phyloP scores from a whole-genome alignment of 805 yeast genomes.

The Starmera pachycereana region DNA sequence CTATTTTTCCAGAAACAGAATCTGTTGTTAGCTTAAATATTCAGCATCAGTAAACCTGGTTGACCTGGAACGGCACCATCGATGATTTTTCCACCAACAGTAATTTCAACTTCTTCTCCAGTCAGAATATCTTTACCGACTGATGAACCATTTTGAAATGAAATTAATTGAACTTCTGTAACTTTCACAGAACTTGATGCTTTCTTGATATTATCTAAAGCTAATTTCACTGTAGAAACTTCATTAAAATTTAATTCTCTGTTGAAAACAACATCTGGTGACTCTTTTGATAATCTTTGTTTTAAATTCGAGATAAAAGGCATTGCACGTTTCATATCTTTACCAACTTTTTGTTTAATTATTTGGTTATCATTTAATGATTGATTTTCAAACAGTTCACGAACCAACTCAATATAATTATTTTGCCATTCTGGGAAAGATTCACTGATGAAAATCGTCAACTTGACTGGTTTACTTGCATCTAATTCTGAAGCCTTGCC shows the following conservation, averaged over 20 bases:
- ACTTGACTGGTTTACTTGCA: constrained; percentile 55
- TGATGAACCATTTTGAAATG: constrained; percentile 52
- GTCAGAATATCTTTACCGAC: constrained; percentile 57
- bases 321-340: constrained; percentile 97
- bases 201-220: constrained; percentile 45
- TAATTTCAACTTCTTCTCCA: constrained; percentile 59
- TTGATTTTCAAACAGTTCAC: constrained; percentile 59
- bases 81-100: constrained; percentile 51
- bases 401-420: constrained; percentile 68
- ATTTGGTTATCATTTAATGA: constrained; percentile 54
- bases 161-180: constrained; percentile 46
- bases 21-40: constrained; percentile 23
- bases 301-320: constrained; percentile 86
- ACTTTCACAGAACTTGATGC: constrained; percentile 54
- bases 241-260: constrained; percentile 83
- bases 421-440: constrained; percentile 93
- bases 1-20: too few species aligned
- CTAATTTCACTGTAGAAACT: constrained; percentile 48
- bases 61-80: constrained; percentile 87
- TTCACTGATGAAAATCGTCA: constrained; percentile 64
- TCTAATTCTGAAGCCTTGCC: constrained; percentile 73
- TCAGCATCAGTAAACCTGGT: constrained; percentile 76
- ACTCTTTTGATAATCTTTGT: constrained; percentile 61
- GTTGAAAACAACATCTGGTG: constrained; percentile 75
- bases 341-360: constrained; percentile 58